phyloP scores from a whole-genome alignment of 495 filamentous ascomycete species.

The Tirmania nivea region DNA sequence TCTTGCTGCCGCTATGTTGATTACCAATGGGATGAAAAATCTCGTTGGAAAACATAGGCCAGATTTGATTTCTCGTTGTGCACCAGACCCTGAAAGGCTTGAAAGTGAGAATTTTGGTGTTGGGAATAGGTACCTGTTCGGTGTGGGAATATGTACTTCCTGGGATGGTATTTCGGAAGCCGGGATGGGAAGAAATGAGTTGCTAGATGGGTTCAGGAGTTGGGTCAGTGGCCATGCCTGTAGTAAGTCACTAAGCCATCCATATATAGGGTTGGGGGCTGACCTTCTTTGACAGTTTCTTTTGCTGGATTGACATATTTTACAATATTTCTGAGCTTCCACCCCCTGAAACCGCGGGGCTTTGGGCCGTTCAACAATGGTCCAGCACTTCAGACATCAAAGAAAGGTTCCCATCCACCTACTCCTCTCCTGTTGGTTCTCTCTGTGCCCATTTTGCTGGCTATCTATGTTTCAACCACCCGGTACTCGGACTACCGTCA shows the following conservation, averaged over 20 bases:
- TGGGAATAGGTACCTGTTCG: background rate
- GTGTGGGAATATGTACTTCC: background rate
- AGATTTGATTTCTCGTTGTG: constrained; percentile 44
- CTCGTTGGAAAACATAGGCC: constrained; percentile 68
- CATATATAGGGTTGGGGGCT: too few species aligned
- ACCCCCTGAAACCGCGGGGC: background rate
- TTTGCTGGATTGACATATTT: constrained; percentile 69
- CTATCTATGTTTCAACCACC: constrained; percentile 35
- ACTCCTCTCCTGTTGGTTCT: constrained; percentile 27
- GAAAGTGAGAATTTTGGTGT: background rate
- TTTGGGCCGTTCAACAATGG: too few species aligned
- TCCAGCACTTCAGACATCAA: too few species aligned
- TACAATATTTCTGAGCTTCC: constrained; percentile 44
- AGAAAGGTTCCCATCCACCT: background rate
- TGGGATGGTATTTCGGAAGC: background rate
- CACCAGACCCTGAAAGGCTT: background rate
- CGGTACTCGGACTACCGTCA: constrained; percentile 63
- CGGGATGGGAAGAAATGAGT: constrained; percentile 26
- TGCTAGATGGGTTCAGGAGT: constrained; percentile 70
- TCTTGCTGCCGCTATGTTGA: constrained; percentile 44
- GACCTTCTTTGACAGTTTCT: constrained; percentile 28
- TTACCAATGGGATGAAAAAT: constrained; percentile 70
- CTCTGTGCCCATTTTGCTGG: constrained; percentile 36
- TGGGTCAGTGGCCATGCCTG: constrained; percentile 51
- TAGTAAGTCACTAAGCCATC: constrained; percentile 5